Evolutionary conservation across 345 rosid species (phyloP), one percentile per base, ranked within the genome.

Genomic region (Salix udensis): DNA sequence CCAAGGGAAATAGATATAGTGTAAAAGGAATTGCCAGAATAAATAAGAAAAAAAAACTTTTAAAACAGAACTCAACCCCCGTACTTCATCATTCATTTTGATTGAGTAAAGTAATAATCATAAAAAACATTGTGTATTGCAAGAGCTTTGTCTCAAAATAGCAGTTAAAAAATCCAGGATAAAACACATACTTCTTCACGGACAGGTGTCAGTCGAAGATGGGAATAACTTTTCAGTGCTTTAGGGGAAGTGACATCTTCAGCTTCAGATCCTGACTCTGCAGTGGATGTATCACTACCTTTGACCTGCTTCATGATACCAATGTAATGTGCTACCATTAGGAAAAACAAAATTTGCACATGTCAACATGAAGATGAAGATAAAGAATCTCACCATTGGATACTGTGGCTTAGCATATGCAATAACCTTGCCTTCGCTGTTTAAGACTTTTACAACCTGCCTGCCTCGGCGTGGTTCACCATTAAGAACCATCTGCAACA

Each of bases 181-280:
- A 8, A 53, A 48, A 67, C 68, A 80, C 91, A 7, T 82, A 96
- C 99, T 83, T 96, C 99, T 86, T 96, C 99, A 60, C 93, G 97
- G 75, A 96, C 99, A 78, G 99, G 99, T 67, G 98, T 94, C 85
- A 96, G 80, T 36, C 93, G 88, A 77, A 94, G 95, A 77, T 92
- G 94, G 34, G 99, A 85, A 83, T 83, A 96, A 79, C 83, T 91
- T 85, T 87, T 92, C 72, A 86, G 77, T 75, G 99, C 98, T 81
- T 93, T 96, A 30, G 99, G 99, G 62, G 99, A 94, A 68, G 85
- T 78, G 15, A 91, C 77, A 71, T 96, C 98, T 87, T 96, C 99
- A 79, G 98, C 97, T 84, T 96, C 99, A 67, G 99, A 96, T 79
- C 99, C 99, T 52, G 99, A 96, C 84, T 96, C 99, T 14, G 99